Conservation (phyloP, 164 flowering plant genomes). For the Chloranthus sessilifolius region DNA sequence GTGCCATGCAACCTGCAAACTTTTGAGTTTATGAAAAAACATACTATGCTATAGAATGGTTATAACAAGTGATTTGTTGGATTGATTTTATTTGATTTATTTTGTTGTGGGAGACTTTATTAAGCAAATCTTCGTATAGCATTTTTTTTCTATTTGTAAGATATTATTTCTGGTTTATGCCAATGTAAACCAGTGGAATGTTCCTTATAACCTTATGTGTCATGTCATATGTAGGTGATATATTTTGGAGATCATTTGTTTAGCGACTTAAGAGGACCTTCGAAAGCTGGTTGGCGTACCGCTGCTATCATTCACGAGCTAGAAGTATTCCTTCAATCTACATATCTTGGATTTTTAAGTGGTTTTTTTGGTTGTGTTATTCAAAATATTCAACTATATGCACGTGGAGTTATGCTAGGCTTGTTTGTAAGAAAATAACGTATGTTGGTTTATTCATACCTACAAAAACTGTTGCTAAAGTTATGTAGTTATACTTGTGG, state of each 20-base stretch:
- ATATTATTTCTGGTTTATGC: too few relatives aligned
- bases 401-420: background rate
- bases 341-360: background rate
- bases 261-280: conserved; percentile 94
- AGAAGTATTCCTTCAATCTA: conserved; percentile 44
- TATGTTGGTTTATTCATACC: too few relatives aligned
- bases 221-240: conserved; percentile 79
- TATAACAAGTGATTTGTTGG: too few relatives aligned
- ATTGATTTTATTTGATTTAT: too few relatives aligned
- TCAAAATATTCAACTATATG: background rate
- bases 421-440: too few relatives aligned
- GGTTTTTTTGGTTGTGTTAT: conserved; percentile 4
- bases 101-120: too few relatives aligned
- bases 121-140: background rate
- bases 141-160: background rate
- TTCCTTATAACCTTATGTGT: too few relatives aligned
- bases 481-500: too few relatives aligned
- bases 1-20: too few relatives aligned
- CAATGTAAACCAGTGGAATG: background rate
- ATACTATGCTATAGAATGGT: too few relatives aligned
- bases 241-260: conserved; percentile 98
- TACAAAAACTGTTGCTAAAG: too few relatives aligned
- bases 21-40: too few relatives aligned
- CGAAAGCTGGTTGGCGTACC: conserved; percentile 98
- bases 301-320: conserved; percentile 95